A percentile compares a stretch with the other conserved stretches of the same genome.
These are phyloP conservation scores for Parascedosporium putredinis DNA, from an alignment of 2,329 filamentous ascomycete genomes.

Conservation along the genomic window DNA sequence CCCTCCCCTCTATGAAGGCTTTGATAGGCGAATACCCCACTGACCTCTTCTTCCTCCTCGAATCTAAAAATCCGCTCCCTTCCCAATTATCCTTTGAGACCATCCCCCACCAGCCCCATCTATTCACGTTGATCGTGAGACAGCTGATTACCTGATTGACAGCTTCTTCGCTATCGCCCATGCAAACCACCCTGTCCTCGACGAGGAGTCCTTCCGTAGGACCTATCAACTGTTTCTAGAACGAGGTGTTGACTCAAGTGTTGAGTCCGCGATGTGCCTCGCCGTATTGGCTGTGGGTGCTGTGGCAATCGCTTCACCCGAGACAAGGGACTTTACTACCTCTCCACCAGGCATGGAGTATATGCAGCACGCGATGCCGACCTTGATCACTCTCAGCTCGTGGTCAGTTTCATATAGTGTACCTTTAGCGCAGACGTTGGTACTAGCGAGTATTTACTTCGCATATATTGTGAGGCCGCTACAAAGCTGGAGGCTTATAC, in stretches of 20 bases:
- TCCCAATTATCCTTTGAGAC: constrained; percentile 14
- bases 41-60: constrained; percentile 19
- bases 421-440: constrained; percentile 18
- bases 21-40: constrained; percentile 20
- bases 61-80: constrained; percentile 16
- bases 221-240: constrained; percentile 16
- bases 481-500: constrained; percentile 23
- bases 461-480: constrained; percentile 21
- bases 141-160: constrained; percentile 16
- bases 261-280: constrained; percentile 20
- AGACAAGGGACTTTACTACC: constrained; percentile 10
- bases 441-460: constrained; percentile 23
- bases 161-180: constrained; percentile 18
- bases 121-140: constrained; percentile 10
- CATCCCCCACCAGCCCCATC: not conserved
- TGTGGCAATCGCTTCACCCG: constrained; percentile 14
- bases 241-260: constrained; percentile 13
- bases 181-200: constrained; percentile 18
- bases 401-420: constrained; percentile 20
- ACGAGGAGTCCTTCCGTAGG: constrained; percentile 16
- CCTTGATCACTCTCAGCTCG: constrained; percentile 17
- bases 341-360: constrained; percentile 20
- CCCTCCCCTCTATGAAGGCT: constrained; percentile 17
- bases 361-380: constrained; percentile 20
- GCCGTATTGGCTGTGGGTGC: constrained; percentile 20